Conservation (phyloP, 139 green algal genomes). For the Axilococcus clingmanii region DNA sequence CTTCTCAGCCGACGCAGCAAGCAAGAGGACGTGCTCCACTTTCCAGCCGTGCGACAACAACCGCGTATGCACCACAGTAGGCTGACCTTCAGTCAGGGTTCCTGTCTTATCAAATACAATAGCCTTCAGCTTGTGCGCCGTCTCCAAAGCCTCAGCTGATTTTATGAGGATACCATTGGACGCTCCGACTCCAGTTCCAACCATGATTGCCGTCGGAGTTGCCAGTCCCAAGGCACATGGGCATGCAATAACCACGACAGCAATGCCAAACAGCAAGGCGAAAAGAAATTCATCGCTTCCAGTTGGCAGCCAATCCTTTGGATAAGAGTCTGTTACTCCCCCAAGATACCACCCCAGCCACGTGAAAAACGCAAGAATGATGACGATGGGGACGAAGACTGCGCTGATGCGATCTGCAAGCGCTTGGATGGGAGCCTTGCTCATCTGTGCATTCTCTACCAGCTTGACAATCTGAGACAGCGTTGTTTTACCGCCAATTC, state of each 20-base stretch:
- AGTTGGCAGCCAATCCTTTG: slow-evolving; percentile 60
- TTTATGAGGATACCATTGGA: slow-evolving; percentile 92
- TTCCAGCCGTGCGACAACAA: slow-evolving; percentile 2
- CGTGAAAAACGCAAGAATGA: slow-evolving; percentile 62
- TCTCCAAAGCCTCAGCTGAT: slow-evolving; percentile 66
- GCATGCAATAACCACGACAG: slow-evolving; percentile 96
- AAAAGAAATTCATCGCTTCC: slow-evolving; percentile 81
- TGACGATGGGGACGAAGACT: slow-evolving; percentile 84
- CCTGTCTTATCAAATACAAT: slow-evolving; percentile 96
- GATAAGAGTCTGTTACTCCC: slow-evolving; percentile 33
- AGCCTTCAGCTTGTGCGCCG: slow-evolving; percentile 35
- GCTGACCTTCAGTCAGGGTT: slow-evolving; percentile 77
- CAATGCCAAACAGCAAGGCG: slow-evolving; percentile 86
- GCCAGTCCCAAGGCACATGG: slow-evolving; percentile 92
- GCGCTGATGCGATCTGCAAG: slow-evolving; percentile 76
- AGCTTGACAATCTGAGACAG: slow-evolving; percentile 89
- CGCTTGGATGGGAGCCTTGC: slow-evolving; percentile 91
- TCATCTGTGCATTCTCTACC: slow-evolving; percentile 88
- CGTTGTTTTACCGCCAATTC: slow-evolving; percentile 70
- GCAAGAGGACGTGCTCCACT: slow-evolving; percentile 12
- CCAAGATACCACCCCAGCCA: slow-evolving; percentile 69
- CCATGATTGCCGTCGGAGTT: slow-evolving; percentile 97
- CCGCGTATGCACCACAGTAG: slow-evolving; percentile 39
- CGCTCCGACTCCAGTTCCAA: slow-evolving; percentile 80
- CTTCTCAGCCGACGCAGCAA: slow-evolving; percentile 66